Evolutionary conservation across 495 filamentous ascomycete species (phyloP).

Genomic region (Aspergillus panamensis): DNA sequence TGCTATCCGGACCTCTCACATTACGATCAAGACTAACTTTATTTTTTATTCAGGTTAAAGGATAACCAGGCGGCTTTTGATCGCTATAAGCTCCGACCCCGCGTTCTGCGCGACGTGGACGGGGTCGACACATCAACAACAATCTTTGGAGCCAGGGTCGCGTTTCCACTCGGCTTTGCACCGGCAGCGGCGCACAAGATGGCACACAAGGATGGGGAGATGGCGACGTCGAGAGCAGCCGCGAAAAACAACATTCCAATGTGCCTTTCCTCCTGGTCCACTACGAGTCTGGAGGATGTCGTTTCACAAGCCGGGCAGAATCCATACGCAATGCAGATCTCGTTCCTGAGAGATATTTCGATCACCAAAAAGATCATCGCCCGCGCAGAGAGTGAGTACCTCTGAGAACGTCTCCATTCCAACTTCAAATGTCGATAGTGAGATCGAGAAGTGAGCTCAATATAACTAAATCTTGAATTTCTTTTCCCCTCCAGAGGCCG

Average conservation of each 20-base stretch:
- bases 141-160: slow-evolving; percentile 41
- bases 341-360: slow-evolving; percentile 84
- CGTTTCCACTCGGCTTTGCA: slow-evolving; percentile 84
- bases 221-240: slow-evolving; percentile 73
- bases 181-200: slow-evolving; percentile 85
- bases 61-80: slow-evolving; percentile 51
- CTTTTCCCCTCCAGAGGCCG: too few species aligned
- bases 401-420: too few species aligned
- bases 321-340: slow-evolving; percentile 65
- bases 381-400: slow-evolving; percentile 76
- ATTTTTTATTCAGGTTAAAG: too few species aligned
- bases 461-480: too few species aligned
- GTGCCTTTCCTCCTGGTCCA: slow-evolving; percentile 54
- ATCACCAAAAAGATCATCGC: slow-evolving; percentile 81
- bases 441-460: too few species aligned
- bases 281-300: slow-evolving; percentile 49
- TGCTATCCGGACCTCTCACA: too few species aligned
- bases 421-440: too few species aligned
- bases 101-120: slow-evolving; percentile 53
- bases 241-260: slow-evolving; percentile 65
- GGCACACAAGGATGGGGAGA: slow-evolving; percentile 79
- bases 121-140: slow-evolving; percentile 45
- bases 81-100: slow-evolving; percentile 52
- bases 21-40: too few species aligned
- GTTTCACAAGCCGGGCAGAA: slow-evolving; percentile 33